A percentile compares a stretch with the other conserved stretches of the same genome.
phyloP scores from a whole-genome alignment of 257 asterid genomes.

The Jaltomata sinuosa region DNA sequence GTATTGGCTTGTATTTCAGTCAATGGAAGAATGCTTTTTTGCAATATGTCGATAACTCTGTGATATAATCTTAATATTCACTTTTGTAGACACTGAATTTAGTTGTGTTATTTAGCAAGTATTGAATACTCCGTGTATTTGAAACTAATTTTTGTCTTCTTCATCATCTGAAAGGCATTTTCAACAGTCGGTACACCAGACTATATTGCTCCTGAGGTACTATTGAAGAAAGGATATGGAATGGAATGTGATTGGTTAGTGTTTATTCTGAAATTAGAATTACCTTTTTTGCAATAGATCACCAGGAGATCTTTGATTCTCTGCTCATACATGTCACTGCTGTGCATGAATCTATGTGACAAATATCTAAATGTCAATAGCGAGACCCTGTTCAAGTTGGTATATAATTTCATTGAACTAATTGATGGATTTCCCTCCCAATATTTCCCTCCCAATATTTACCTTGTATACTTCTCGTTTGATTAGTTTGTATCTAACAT shows the following conservation, averaged over 20 bases:
- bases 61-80: neutral
- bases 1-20: neutral
- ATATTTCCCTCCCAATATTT: neutral
- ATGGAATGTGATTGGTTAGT: constrained; percentile 99
- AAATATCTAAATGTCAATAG: neutral
- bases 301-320: neutral
- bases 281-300: neutral
- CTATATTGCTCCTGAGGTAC: constrained; percentile 97
- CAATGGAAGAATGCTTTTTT: neutral
- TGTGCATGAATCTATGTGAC: neutral
- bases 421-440: neutral
- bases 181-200: constrained; percentile 98
- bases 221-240: constrained; percentile 94
- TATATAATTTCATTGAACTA: neutral
- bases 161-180: constrained; percentile 57
- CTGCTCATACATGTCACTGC: neutral
- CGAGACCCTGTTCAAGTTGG: neutral
- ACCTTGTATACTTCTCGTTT: neutral
- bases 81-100: neutral
- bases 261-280: neutral
- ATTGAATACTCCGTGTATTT: neutral
- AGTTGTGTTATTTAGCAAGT: neutral
- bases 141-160: constrained; percentile 12
- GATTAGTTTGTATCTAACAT: neutral
- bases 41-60: neutral